A percentile compares a stretch with the other conserved stretches of the same genome.
Conservation (phyloP, 2,329 filamentous ascomycete species). For the Atkinsonella hypoxylon region DNA sequence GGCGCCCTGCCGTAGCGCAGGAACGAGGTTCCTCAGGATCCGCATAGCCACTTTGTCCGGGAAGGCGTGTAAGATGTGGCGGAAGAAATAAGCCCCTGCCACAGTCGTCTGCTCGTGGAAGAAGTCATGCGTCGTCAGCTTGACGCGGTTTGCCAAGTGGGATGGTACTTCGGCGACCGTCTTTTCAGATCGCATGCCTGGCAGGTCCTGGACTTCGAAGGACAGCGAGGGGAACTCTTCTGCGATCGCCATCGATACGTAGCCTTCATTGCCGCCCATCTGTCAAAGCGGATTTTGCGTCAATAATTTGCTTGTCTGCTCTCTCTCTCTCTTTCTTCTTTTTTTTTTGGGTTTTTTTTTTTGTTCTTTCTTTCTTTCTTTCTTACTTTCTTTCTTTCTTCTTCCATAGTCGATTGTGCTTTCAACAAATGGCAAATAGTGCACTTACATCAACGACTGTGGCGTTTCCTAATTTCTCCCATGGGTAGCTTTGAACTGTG, state of each 20-base stretch:
- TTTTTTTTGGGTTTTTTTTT: too few relatives aligned
- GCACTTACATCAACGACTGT: slow-evolving; percentile 17
- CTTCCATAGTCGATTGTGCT: not conserved
- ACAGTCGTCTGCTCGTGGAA: slow-evolving; percentile 36
- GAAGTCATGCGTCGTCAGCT: slow-evolving; percentile 37
- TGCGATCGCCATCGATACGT: slow-evolving; percentile 13
- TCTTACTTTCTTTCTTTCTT: not conserved
- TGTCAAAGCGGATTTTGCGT: slow-evolving; percentile 2
- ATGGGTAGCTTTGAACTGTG: slow-evolving; percentile 12
- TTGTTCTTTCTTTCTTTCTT: too few relatives aligned
- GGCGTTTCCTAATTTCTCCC: slow-evolving; percentile 13
- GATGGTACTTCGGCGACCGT: slow-evolving; percentile 18
- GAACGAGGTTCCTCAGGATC: slow-evolving; percentile 33
- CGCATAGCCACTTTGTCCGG: slow-evolving; percentile 32
- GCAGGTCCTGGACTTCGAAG: slow-evolving; percentile 40
- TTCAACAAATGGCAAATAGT: not conserved
- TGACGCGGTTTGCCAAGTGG: slow-evolving; percentile 22
- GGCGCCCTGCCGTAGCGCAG: slow-evolving; percentile 36
- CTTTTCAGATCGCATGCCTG: slow-evolving; percentile 25
- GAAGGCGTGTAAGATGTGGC: slow-evolving; percentile 45
- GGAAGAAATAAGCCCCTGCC: slow-evolving; percentile 42
- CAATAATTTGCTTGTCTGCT: not conserved
- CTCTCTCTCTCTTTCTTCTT: too few relatives aligned
- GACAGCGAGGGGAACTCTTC: slow-evolving; percentile 13
- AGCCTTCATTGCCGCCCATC: slow-evolving; percentile 16